Evolutionary conservation across 2,329 filamentous ascomycete species (phyloP), one percentile per base, ranked within the genome.

Genomic region (Celoporthe dispersa): DNA sequence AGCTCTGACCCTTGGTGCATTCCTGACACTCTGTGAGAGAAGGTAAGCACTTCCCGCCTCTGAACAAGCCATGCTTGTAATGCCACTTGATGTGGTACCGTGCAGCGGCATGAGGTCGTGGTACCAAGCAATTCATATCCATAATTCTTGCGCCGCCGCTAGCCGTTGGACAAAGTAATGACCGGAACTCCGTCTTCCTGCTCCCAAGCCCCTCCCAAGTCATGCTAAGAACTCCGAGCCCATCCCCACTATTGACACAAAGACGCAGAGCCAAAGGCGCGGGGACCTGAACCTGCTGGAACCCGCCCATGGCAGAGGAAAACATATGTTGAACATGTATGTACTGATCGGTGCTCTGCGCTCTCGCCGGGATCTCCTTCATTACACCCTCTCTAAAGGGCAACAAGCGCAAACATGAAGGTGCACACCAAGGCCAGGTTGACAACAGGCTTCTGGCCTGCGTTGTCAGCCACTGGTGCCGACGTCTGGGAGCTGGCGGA

Each of bases 381-480:
- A 31, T 57, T 31, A 57, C 53, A 57, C 53, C 53, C 53, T 57
- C 33, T 57, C 53, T 57, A 57, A 14, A 57, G 53, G 53, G 25
- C 53, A 31, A 57, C 9, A 57, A 73, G 70, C 31, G 67, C 70
- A 61, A 74, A 73, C 62, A 74, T 69, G 16, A 73, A 73, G n/a
- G 76, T 69, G 28, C 62, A 65, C 25, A 74, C 66, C 59, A 68
- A 55, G 35, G 71, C 73, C 19, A 75, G 72, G 68, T 67, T 73
- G 57, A 74, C 69, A 25, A 73, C 74, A 61, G 74, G 41, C 53
- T 63, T 69, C 33, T 64, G 64, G 64, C 70, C 73, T 35, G 75
- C 72, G 51, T 75, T 74, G 62, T 74, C 72, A 35, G 74, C 72
- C 39, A 73, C 73, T 3, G 75, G 60, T 63, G 64, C 53, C 53